phyloP scores from a whole-genome alignment of 805 yeast species.

The Saccharomycopsis javanensis region DNA sequence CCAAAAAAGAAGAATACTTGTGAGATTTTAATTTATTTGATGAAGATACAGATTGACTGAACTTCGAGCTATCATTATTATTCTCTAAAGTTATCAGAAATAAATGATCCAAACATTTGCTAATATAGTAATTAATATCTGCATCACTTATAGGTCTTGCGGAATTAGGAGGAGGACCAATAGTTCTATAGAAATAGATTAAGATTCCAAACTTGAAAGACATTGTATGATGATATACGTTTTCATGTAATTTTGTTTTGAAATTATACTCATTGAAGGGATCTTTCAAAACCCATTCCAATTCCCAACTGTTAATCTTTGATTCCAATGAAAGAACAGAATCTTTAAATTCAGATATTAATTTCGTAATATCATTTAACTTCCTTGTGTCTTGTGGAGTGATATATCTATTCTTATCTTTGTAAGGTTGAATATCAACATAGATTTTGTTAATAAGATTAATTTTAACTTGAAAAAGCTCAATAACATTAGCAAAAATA shows the following conservation, averaged over 20 bases:
- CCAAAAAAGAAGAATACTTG: not conserved
- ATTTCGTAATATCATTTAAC: not conserved
- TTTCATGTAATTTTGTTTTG: constrained; percentile 42
- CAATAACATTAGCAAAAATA: not conserved
- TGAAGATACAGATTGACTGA: constrained; percentile 32
- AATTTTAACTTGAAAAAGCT: not conserved
- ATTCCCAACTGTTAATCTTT: constrained; percentile 52
- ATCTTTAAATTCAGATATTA: constrained; percentile 17
- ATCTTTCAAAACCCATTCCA: constrained; percentile 59
- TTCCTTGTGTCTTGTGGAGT: not conserved
- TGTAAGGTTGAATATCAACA: not conserved
- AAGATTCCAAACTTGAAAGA: constrained; percentile 66
- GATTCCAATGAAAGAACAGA: constrained; percentile 30
- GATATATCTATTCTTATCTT: not conserved
- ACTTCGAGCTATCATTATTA: constrained; percentile 22
- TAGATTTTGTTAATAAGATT: not conserved
- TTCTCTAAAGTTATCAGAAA: constrained; percentile 52
- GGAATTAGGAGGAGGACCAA: constrained; percentile 30
- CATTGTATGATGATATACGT: constrained; percentile 68
- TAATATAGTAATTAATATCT: constrained; percentile 54
- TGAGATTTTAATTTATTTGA: not conserved
- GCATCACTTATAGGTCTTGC: not conserved
- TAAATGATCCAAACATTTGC: constrained; percentile 51
- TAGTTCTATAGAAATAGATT: constrained; percentile 48
- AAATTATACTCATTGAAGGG: constrained; percentile 5